Evolutionary conservation across 2,329 filamentous ascomycete genomes (phyloP), one percentile per base, ranked within the genome.

Genomic region (Drechslerella coelobrocha): DNA sequence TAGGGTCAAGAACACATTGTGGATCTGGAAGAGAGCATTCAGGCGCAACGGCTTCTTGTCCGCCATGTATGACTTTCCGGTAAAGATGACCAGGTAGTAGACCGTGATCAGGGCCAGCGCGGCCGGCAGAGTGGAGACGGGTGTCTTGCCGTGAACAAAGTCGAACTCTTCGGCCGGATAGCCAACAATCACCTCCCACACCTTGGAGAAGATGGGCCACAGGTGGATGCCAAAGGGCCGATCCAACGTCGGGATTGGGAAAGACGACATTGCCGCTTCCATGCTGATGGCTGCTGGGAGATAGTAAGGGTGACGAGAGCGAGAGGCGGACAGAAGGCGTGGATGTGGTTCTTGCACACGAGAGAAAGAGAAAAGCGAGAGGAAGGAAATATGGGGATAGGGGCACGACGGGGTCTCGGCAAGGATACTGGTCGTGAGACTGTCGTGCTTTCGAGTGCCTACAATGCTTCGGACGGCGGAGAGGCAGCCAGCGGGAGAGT

Each of bases 151-250:
- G 45, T 88, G 84, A 71, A 87, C 83, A 81, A 97, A 97, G 74
- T 85, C 82, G 82, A 97, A 97, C 73, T 97, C 88, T 75, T 91
- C 87, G 72, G 90, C 88, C 74, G 90, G 88, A 81, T 93, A 96
- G 77, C 93, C 93, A 66, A 85, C 84, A 74, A 91, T 83, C 65
- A 83, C 80, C 79, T 89, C 88, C 81, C 89, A 97, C 76, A 84
- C 88, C 83, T 92, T 91, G 82, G 89, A 89, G 85, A 97, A 97
- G 81, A 95, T 87, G 76, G 93, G 91, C 94, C 94, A 97, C 80
- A 97, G 82, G 73, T 90, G 84, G 75, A 97, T 83, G 79, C 93
- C 94, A 77, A 97, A 97, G 31, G 93, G 93, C 74, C 90, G 87
- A 79, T 97, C 92, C 80, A 97, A 84, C 73, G 91, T 91, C 62